Evolutionary conservation across 331 rosid species (phyloP), one percentile per base, ranked within the genome.

Genomic region (Stylosanthes scabra): DNA sequence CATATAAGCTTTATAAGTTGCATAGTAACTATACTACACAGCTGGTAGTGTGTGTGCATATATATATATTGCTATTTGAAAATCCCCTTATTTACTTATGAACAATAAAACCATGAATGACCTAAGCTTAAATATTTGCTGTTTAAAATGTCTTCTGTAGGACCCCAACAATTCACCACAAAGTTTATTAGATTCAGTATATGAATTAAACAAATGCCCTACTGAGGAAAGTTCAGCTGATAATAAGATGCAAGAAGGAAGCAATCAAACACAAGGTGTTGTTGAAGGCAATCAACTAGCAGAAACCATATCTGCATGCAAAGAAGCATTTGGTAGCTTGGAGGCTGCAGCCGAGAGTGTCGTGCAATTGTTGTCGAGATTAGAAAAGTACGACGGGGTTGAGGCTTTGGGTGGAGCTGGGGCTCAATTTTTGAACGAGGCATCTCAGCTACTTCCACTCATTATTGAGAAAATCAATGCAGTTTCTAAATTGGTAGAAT

Each of bases 261-360:
- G 49, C 64, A 79, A 74, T 59, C 67, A 54, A 37, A 66, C 60
- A 46, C 71, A 70, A 46, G 65, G 63, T 62, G 20, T 7, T 65
- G 47, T 66, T 12, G 49, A 51, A 68, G 75, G 64, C 81, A 79
- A 29, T 62, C 72, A 83, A 57, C 20, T 7, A 20, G 83, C 25
- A 65, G 75, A 79, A 44, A 81, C 83, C 72, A 74, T 84, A 66
- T 63, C 60, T 64, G 68, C 80, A 11, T 85, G 88, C 87, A 85
- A 77, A 75, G 83, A 86, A 83, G 94, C 85, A 63, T 49, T 88
- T 37, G 70, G 71, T 39, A 76, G 80, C 28, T 80, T 86, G 84
- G 81, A 84, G 79, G 77, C 78, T 12, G 91, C 88, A 63, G 88
- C 91, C 13, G 88, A 86, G 75, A 83, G 56, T 59, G 83, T 78